phyloP scores from a whole-genome alignment of 2,329 filamentous ascomycete species.

The Calonectria pseudoturangicola region DNA sequence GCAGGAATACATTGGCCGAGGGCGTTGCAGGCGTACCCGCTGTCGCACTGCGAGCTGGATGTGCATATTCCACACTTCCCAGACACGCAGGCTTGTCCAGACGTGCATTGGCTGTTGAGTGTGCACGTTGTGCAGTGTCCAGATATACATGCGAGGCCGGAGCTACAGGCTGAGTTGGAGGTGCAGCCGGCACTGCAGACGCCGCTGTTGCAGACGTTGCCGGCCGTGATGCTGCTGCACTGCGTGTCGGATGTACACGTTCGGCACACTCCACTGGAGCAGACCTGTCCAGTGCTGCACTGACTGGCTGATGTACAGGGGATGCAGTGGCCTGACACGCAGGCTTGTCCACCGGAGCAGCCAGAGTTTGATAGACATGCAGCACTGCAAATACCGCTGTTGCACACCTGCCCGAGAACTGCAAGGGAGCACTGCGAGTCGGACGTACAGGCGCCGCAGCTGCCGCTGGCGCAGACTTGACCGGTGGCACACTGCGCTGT shows the following conservation, averaged over 20 bases:
- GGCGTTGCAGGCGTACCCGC: conserved; percentile 22
- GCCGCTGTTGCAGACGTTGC: conserved; percentile 37
- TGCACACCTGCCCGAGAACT: conserved; percentile 35
- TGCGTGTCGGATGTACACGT: conserved; percentile 34
- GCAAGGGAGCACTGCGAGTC: conserved; percentile 25
- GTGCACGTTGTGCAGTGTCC: conserved; percentile 32
- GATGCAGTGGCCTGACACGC: conserved; percentile 20
- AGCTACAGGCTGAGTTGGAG: conserved; percentile 20
- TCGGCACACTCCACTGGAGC: conserved; percentile 23
- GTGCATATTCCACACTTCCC: conserved; percentile 35
- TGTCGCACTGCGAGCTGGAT: conserved; percentile 29
- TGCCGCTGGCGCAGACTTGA: conserved; percentile 27
- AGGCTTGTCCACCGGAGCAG: conserved; percentile 39
- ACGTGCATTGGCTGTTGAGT: conserved; percentile 12
- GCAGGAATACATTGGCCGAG: conserved; percentile 14
- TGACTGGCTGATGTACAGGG: conserved; percentile 31
- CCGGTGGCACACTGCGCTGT: conserved; percentile 24
- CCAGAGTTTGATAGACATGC: conserved; percentile 14
- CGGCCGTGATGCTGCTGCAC: conserved; percentile 25
- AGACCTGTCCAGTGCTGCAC: conserved; percentile 34
- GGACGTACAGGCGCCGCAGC: conserved; percentile 26
- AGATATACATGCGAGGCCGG: conserved; percentile 29
- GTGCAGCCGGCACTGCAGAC: conserved; percentile 21
- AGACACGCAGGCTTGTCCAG: conserved; percentile 30
- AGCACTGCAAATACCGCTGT: conserved; percentile 25